Conservation (phyloP, 1,284 basidiomycete genomes). For the Trichosporon coremiiforme region DNA sequence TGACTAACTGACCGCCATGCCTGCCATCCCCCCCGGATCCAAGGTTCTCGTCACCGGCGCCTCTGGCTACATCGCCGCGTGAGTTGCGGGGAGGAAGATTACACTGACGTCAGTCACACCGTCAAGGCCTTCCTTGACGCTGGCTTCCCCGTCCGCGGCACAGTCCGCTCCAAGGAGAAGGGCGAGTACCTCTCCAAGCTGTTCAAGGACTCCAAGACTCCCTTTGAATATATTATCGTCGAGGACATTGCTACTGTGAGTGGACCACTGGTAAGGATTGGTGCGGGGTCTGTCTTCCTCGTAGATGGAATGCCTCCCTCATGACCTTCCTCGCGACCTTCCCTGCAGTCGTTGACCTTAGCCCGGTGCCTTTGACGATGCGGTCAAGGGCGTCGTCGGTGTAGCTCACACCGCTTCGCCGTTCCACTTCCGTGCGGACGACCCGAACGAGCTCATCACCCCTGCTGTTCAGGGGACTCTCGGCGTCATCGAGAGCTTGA, state of each 20-base stretch:
- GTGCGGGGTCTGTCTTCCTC: too few species aligned
- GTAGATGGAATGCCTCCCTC: too few species aligned
- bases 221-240: conserved; percentile 61
- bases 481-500: conserved; percentile 63
- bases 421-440: conserved; percentile 50
- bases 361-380: conserved; percentile 69
- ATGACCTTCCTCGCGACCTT: too few species aligned
- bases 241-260: conserved; percentile 63
- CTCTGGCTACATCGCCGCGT: conserved; percentile 57
- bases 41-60: conserved; percentile 59
- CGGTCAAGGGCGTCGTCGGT: conserved; percentile 65
- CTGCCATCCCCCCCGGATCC: conserved; percentile 54
- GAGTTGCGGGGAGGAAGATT: conserved; percentile 14
- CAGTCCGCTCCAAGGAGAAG: conserved; percentile 63
- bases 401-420: conserved; percentile 55
- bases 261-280: too few species aligned
- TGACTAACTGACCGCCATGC: conserved; percentile 49
- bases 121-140: conserved; percentile 42
- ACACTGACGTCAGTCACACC: conserved; percentile 37
- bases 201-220: conserved; percentile 59
- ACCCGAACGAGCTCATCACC: conserved; percentile 61
- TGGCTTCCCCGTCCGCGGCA: conserved; percentile 61
- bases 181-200: conserved; percentile 60
- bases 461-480: conserved; percentile 68
- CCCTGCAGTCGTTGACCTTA: conserved; percentile 33